A percentile compares a stretch with the other conserved stretches of the same genome.
These are phyloP conservation scores for Yamadazyma trypodendri DNA, from an alignment of 1,139 yeast genomes.

Conservation along the genomic window DNA sequence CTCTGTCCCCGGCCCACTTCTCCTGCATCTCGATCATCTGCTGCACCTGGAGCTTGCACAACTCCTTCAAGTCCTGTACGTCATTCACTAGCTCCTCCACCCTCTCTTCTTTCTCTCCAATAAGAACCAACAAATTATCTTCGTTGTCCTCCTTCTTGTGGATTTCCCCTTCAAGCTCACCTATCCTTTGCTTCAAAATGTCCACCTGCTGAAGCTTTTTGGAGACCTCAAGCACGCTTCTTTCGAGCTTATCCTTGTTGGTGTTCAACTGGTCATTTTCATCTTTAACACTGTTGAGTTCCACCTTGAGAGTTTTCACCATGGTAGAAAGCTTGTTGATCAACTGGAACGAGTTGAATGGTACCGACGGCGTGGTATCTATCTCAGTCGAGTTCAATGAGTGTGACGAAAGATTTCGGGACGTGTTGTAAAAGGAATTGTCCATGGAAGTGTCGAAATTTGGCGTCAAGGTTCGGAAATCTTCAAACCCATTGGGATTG, in stretches of 20 bases:
- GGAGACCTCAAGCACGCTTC: constrained; percentile 49
- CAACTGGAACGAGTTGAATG: constrained; percentile 43
- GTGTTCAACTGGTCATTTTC: constrained; percentile 52
- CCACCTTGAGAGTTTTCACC: constrained; percentile 77
- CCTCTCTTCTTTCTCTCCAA: constrained; percentile 87
- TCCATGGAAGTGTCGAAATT: constrained; percentile 3
- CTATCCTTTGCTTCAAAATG: constrained; percentile 51
- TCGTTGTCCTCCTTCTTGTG: constrained; percentile 40
- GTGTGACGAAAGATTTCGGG: constrained; percentile 19
- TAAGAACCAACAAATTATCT: constrained; percentile 65
- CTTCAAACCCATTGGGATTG: neutral
- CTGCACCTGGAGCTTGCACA: constrained; percentile 80
- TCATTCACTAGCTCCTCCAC: constrained; percentile 87
- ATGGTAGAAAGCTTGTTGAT: constrained; percentile 73
- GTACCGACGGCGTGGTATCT: constrained; percentile 1
- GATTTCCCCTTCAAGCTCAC: constrained; percentile 33
- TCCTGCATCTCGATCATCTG: constrained; percentile 73
- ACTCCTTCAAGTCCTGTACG: constrained; percentile 80
- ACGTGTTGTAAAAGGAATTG: constrained; percentile 8
- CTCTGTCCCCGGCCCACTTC: constrained; percentile 1
- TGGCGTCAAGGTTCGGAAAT: neutral
- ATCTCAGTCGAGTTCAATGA: constrained; percentile 12
- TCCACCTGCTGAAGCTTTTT: constrained; percentile 14
- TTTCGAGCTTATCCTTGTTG: constrained; percentile 68
- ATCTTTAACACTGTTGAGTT: constrained; percentile 62